These are phyloP conservation scores for Macadamia integrifolia DNA, from an alignment of 164 flowering plant species.

Conservation along the genomic window DNA sequence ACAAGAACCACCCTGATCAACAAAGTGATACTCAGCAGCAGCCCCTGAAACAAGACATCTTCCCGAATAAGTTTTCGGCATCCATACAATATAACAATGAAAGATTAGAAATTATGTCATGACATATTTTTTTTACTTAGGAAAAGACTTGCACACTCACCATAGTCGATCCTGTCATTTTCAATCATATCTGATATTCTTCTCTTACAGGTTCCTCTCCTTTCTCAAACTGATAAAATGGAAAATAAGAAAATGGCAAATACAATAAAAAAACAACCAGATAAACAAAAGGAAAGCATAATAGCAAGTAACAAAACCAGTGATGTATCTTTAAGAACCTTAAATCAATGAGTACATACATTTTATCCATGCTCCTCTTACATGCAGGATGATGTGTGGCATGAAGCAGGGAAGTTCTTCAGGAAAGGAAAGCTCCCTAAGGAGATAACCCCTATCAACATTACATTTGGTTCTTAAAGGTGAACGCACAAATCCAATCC, in stretches of 20 bases:
- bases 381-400: no score
- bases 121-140: neutral
- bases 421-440: no score
- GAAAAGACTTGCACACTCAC: slow-evolving; percentile 10
- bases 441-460: no score
- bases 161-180: slow-evolving; percentile 3
- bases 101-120: neutral
- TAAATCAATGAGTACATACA: no score
- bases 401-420: no score
- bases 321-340: no score
- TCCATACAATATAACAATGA: neutral
- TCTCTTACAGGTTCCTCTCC: slow-evolving; percentile 8
- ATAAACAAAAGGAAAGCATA: neutral
- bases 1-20: slow-evolving; percentile 14
- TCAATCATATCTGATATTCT: slow-evolving; percentile 1
- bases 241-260: neutral
- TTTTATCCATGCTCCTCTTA: no score
- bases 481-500: no score
- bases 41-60: slow-evolving; percentile 14
- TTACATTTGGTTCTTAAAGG: no score
- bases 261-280: neutral
- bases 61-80: neutral
- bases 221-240: slow-evolving; percentile 13
- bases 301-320: no score
- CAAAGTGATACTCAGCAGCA: slow-evolving; percentile 3